Evolutionary conservation across 495 filamentous ascomycete genomes (phyloP), one percentile per base, ranked within the genome.

Genomic region (Cairneyella variabilis): DNA sequence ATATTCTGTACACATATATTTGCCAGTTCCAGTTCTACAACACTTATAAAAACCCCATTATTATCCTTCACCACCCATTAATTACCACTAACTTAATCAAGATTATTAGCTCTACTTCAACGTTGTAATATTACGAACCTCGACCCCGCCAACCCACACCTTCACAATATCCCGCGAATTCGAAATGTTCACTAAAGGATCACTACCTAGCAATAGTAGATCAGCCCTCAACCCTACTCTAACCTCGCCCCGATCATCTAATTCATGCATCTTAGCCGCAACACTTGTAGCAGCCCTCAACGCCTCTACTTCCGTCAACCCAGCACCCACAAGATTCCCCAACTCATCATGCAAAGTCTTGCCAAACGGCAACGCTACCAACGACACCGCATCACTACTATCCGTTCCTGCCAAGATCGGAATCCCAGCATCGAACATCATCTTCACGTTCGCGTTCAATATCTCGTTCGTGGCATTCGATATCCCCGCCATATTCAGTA

Each of bases 241-340:
- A 32, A 32, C 14, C 28, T 14, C 28, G 6, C 28, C 28, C 14
- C 28, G 6, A 6, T 14, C 28, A 6, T 32, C 14, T 32, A 32
- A 32, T 14, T 46, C 45, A 22, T 63, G 46, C 26, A 36, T 30
- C 10, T 21, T 45, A 1, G 57, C 63, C 1, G 48, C 48, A 20
- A 64, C 45, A 16, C 58, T 43, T 2, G 61, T 64, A 4, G 62
- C 60, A 12, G 62, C 60, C 1, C 63, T 58, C 25, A 69, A 51
- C 7, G 65, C 65, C 18, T 67, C 63, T 8, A 61, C 61, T n/a
- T n/a, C n/a, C n/a, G n/a, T n/a, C n/a, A n/a, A n/a, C n/a, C n/a
- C n/a, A n/a, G n/a, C n/a, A n/a, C n/a, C n/a, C n/a, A n/a, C n/a
- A 8, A 68, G 34, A 26, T 61, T 54, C 38, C 58, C 48, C 42